Evolutionary conservation across 1,139 yeast species (phyloP), one percentile per base, ranked within the genome.

Genomic region (Yamadazyma diospyri): DNA sequence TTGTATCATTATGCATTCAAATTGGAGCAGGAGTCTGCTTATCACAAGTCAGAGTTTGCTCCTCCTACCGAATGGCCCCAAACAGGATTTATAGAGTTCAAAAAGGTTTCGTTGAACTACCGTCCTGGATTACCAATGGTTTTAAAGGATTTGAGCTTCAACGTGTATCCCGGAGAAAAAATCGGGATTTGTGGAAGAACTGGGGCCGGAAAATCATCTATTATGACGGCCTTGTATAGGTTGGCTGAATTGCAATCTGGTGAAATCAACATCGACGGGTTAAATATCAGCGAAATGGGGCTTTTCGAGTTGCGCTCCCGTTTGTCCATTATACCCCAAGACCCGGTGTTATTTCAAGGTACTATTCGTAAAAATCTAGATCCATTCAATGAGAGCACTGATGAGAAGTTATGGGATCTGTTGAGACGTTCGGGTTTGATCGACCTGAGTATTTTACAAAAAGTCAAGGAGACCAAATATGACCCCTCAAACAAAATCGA

Each of bases 181-280:
- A 76, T 92, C 46, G 98, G 97, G 49, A 83, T 92, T 51, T 96
- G 92, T 46, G 98, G 97, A 30, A 81, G 97, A 59, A 92, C 98
- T 1, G 98, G 98, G 56, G 97, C 97, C 18, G 98, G 98, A 47
- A 92, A 92, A 58, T 87, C 97, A 1, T 88, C 97, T 1, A 87
- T 92, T 40, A 88, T 92, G 53, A 82, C 95, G 5, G 96, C 97
- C 3, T 73, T 92, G 47, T 89, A 89, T 66, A 74, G 98, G 51
- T 81, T 92, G 54, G 67, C 85, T 48, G 97, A 89, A 50, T 87
- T 95, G 3, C 94, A 85, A 40, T 64, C 80, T 5, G 98, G 98
- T 27, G 60, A 58, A 28, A 81, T 92, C 41, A 61, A 62, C 38
- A 86, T 92, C 51, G 98, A 92, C 59, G 95, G 88, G 11, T 59